Percentiles rank a stretch among this genome's conserved stretches.
These are phyloP conservation scores for Rhododendron mucronatum DNA, from an alignment of 148 eudicot species.

Conservation along the genomic window DNA sequence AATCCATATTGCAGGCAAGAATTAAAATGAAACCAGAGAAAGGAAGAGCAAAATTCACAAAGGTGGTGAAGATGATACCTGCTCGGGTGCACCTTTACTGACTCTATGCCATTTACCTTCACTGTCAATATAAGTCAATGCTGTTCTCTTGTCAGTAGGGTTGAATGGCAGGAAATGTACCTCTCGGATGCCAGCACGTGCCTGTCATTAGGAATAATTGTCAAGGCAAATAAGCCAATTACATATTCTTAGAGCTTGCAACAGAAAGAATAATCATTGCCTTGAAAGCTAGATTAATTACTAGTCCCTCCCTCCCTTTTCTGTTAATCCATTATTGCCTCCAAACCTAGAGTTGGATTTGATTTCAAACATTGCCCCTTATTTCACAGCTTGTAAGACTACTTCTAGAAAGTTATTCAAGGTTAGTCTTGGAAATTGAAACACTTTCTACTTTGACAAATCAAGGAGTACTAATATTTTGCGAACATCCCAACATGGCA, in stretches of 20 bases:
- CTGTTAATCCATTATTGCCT: neutral
- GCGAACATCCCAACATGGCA: neutral
- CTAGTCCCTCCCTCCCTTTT: neutral
- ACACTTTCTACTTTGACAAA: neutral
- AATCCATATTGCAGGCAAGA: conserved; percentile 9
- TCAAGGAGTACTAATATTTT: neutral
- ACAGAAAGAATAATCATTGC: neutral
- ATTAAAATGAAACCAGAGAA: conserved; percentile 3
- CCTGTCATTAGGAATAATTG: conserved; percentile 36
- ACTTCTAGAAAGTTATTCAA: neutral
- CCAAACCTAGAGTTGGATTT: neutral
- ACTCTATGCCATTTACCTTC: conserved; percentile 95
- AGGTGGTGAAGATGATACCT: conserved; percentile 41
- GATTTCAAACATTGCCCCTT: neutral
- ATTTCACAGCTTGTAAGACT: neutral
- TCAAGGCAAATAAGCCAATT: conserved; percentile 13
- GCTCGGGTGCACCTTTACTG: conserved; percentile 99
- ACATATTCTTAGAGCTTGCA: neutral
- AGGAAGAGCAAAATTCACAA: neutral
- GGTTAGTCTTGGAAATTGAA: neutral
- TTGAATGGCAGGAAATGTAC: conserved; percentile 92
- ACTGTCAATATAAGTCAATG: conserved; percentile 77
- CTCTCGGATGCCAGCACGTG: conserved; percentile 92
- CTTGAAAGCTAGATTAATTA: neutral
- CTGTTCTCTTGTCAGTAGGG: conserved; percentile 97